Conservation (phyloP, 495 filamentous ascomycete genomes). For the Xylaria castorea region DNA sequence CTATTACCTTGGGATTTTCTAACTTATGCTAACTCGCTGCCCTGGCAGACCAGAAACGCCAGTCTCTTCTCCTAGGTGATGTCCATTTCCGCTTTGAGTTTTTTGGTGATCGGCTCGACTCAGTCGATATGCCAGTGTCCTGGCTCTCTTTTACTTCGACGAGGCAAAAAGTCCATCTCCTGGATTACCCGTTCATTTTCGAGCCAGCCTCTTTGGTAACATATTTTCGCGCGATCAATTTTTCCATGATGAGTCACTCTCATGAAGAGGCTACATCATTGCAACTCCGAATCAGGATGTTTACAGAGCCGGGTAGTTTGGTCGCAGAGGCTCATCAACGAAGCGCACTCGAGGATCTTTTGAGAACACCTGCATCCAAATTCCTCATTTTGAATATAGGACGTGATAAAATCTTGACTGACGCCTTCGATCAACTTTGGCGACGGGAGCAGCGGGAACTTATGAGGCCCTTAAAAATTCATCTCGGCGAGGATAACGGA, state of each 20-base stretch:
- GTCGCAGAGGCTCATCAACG: slow-evolving; percentile 51
- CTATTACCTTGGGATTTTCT: slow-evolving; percentile 28
- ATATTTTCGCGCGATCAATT: slow-evolving; percentile 90
- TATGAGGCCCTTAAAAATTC: slow-evolving; percentile 83
- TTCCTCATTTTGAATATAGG: slow-evolving; percentile 81
- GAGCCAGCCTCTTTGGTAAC: slow-evolving; percentile 72
- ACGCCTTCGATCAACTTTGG: slow-evolving; percentile 90
- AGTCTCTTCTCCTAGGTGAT: slow-evolving; percentile 66
- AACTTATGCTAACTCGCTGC: slow-evolving; percentile 23
- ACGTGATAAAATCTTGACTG: slow-evolving; percentile 71
- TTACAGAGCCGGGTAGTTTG: slow-evolving; percentile 58
- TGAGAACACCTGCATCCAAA: slow-evolving; percentile 68
- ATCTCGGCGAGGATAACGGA: slow-evolving; percentile 77
- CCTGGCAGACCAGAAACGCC: slow-evolving; percentile 61
- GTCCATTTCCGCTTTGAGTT: slow-evolving; percentile 77
- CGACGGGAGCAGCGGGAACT: slow-evolving; percentile 81
- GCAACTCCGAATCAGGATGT: slow-evolving; percentile 64
- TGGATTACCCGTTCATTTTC: slow-evolving; percentile 85
- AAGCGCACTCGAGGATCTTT: slow-evolving; percentile 60
- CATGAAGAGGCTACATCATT: slow-evolving; percentile 73
- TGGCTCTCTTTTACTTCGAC: slow-evolving; percentile 68
- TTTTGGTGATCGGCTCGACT: slow-evolving; percentile 78
- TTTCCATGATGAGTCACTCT: slow-evolving; percentile 77
- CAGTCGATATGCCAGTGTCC: slow-evolving; percentile 73
- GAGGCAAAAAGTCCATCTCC: slow-evolving; percentile 72